Evolutionary conservation across 2,329 filamentous ascomycete species (phyloP), one percentile per base, ranked within the genome.

Genomic region (Dactylellina haptotyla): DNA sequence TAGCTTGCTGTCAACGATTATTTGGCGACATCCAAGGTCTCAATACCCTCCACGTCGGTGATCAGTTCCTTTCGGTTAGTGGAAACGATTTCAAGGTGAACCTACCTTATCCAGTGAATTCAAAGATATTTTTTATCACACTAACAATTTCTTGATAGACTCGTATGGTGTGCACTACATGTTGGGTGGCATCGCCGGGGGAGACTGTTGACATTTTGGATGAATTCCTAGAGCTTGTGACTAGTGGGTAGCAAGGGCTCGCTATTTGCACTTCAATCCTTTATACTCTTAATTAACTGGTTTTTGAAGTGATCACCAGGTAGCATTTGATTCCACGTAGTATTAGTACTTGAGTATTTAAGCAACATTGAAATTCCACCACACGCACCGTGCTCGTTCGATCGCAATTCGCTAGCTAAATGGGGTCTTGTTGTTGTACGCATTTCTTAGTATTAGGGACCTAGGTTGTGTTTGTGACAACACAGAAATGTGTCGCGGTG

Each of bases 11-110:
- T 80, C 95, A 99, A 83, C 87, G 89, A 67, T 97, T 92, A 84
- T 97, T 97, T 80, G 90, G 90, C 20, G 87, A 84, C 0, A 87
- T 97, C 77, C 84, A 86, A 54, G 90, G 88, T 2, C 87, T 89
- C 76, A 90, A 90, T 79, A 97, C 93, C 6, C 84, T 99, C 67
- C 95, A 99, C 82, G 92, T 99, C 3, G 95, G 95, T 12, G 95
- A 99, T 81, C 95, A 99, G 82, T 99, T 99, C 81, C 83, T 99
- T 75, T 96, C 91, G 74, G 94, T 94, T 2, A 93, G 93, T 0
- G 92, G 93, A 14, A 99, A 99, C 82, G 95, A 99, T 81, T 99
- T 98, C 84, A 97, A 97, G 83, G 91, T 84, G 72, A 48, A 77
- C 70, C 57, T 39, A 62, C 66, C 69, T 18, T 53, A 69, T n/a